Evolutionary conservation across 2,329 filamentous ascomycete species (phyloP).

Genomic region (Aspergillus sp.): DNA sequence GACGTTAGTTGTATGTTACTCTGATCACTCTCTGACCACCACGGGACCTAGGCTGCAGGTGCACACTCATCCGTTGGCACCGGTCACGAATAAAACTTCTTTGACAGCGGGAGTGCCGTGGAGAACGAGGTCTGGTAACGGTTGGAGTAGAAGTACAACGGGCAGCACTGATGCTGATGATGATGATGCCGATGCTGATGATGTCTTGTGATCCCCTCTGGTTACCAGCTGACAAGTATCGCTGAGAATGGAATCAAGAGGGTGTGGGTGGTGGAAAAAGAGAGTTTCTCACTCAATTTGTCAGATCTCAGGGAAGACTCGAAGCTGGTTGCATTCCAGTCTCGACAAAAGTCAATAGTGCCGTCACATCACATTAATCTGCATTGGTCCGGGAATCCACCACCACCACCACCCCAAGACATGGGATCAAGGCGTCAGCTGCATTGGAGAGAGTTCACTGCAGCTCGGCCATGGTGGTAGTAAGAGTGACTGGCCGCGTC

Average conservation of each 20-base stretch:
- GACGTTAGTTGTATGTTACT: background rate
- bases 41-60: background rate
- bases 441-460: background rate
- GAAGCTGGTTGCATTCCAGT: slow-evolving; percentile 1
- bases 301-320: slow-evolving; percentile 1
- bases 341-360: slow-evolving; percentile 9
- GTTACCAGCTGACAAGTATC: background rate
- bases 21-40: background rate
- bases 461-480: background rate
- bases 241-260: background rate
- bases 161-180: background rate
- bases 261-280: background rate
- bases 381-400: slow-evolving; percentile 5
- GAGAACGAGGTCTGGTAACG: slow-evolving; percentile 4
- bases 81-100: slow-evolving; percentile 6
- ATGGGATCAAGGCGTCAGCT: background rate
- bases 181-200: too few relatives aligned
- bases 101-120: slow-evolving; percentile 7
- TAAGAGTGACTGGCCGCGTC: slow-evolving; percentile 2
- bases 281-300: background rate
- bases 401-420: background rate
- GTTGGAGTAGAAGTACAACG: background rate
- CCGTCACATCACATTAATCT: slow-evolving; percentile 13
- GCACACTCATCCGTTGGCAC: background rate
- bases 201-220: background rate